Percentiles rank a stretch among this genome's conserved stretches.
These are phyloP conservation scores for Paecilomyces fulvus DNA, from an alignment of 2,329 filamentous ascomycete genomes.

Conservation along the genomic window DNA sequence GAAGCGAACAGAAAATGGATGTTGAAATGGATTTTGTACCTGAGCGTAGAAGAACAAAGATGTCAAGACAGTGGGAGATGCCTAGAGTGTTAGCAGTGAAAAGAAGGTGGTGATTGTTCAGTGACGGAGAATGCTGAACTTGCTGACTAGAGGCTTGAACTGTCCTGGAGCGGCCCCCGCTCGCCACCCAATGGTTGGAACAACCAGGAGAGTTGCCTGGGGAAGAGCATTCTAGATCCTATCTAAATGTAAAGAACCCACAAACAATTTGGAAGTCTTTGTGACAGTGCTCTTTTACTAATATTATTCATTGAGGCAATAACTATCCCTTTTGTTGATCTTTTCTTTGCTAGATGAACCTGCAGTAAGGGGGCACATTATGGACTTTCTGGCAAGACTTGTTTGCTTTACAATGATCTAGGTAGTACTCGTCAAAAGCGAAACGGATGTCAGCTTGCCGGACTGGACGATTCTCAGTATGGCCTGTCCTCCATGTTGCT, in stretches of 20 bases:
- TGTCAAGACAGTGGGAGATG: neutral
- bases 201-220: neutral
- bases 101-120: neutral
- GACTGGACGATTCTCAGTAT: neutral
- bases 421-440: neutral
- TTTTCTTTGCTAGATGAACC: neutral
- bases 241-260: too few species aligned
- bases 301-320: neutral
- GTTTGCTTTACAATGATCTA: neutral
- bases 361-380: neutral
- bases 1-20: neutral
- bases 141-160: neutral
- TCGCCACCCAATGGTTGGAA: neutral
- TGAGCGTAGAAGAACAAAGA: neutral
- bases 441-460: neutral
- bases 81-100: neutral
- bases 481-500: neutral
- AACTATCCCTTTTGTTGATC: neutral
- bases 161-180: neutral
- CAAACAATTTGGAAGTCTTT: too few species aligned
- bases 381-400: neutral
- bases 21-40: slow-evolving; percentile 1
- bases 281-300: neutral
- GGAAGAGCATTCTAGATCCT: neutral
- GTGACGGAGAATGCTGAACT: neutral